Conservation (phyloP, 1,284 basidiomycete species). For the Rhodotorula sp. region DNA sequence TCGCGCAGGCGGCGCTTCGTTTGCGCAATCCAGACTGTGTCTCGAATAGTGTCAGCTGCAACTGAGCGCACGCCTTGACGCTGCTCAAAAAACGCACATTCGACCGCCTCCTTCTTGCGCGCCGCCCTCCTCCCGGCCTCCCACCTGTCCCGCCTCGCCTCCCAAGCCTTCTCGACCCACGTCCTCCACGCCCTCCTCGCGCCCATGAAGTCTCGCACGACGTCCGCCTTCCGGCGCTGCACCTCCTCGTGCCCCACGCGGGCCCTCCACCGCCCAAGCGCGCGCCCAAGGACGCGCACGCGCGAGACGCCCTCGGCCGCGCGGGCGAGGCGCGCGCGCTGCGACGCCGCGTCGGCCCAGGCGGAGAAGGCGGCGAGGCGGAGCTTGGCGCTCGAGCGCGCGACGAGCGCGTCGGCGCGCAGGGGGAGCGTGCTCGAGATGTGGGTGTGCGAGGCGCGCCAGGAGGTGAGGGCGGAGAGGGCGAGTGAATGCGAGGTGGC, state of each 20-base stretch:
- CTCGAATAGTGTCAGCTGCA: no score
- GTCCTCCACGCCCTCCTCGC: constrained; percentile 18
- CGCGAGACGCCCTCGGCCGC: not conserved
- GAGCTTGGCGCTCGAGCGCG: not conserved
- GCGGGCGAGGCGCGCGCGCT: not conserved
- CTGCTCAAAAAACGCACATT: constrained; percentile 15
- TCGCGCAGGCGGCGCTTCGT: constrained; percentile 13
- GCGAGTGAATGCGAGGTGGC: not conserved
- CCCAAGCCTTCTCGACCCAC: constrained; percentile 18
- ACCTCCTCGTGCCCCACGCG: not conserved
- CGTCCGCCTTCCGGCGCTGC: constrained; percentile 10
- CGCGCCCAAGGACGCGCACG: not conserved
- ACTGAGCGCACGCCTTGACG: no score
- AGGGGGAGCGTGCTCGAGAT: constrained; percentile 7
- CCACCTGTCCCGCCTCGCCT: constrained; percentile 14
- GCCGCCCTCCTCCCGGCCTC: constrained; percentile 1
- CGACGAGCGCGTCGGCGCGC: not conserved
- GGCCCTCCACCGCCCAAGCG: constrained; percentile 17
- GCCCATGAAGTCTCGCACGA: constrained; percentile 26
- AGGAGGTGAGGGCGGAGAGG: not conserved
- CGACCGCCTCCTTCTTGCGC: constrained; percentile 15
- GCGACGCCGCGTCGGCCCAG: constrained; percentile 3
- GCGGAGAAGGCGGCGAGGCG: not conserved
- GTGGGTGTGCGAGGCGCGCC: constrained; percentile 14
- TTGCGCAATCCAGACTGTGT: constrained; percentile 25